These are phyloP conservation scores for Croton laevigatus DNA, from an alignment of 441 rosid genomes.

Conservation along the genomic window DNA sequence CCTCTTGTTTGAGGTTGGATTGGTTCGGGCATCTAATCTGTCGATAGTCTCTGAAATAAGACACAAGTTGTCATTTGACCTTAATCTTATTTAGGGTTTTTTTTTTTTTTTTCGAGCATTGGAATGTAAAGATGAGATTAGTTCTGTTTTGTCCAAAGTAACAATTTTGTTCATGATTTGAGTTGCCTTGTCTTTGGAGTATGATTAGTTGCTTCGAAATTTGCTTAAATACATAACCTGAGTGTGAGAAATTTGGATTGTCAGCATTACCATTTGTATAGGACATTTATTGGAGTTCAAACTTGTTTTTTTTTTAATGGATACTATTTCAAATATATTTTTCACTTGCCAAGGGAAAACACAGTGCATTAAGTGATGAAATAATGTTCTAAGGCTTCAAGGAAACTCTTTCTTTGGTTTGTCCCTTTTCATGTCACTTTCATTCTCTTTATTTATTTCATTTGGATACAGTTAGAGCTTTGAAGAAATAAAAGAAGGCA, in stretches of 20 bases:
- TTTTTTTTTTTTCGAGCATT: no score
- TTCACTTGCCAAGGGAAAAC: neutral
- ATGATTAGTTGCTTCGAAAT: neutral
- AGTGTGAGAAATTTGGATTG: neutral
- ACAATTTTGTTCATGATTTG: neutral
- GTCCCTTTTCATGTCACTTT: neutral
- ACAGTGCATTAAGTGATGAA: neutral
- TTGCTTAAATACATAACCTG: neutral
- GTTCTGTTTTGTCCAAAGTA: neutral
- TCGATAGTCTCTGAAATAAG: neutral
- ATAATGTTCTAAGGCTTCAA: conserved; percentile 6
- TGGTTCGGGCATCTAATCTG: neutral
- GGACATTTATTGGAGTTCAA: neutral
- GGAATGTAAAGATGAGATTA: no score
- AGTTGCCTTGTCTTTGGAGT: neutral
- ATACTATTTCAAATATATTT: neutral
- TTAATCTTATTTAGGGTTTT: neutral
- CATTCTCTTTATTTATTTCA: neutral
- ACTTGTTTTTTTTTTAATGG: neutral
- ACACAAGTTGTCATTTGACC: neutral
- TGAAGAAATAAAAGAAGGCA: neutral
- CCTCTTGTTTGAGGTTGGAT: neutral
- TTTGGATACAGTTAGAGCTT: neutral
- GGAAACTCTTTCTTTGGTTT: neutral
- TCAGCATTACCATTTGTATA: neutral